phyloP scores from a whole-genome alignment of 1,139 yeast genomes.

The Diutina pseudorugosa region DNA sequence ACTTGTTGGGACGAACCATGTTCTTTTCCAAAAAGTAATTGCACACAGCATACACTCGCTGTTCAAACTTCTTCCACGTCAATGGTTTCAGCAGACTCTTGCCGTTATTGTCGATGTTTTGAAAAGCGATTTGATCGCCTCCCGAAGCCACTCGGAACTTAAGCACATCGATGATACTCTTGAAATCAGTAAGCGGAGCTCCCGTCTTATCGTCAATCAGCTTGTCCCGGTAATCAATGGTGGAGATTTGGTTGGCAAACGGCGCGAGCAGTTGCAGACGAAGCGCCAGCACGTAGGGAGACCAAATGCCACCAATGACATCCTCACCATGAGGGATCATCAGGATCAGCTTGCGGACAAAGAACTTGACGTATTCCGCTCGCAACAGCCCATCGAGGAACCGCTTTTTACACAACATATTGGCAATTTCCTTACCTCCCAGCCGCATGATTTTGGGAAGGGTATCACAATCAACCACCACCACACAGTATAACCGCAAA shows the following conservation, averaged over 20 bases:
- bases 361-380: constrained; percentile 75
- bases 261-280: constrained; percentile 36
- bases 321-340: constrained; percentile 73
- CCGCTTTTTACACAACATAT: constrained; percentile 76
- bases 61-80: constrained; percentile 82
- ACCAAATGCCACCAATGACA: constrained; percentile 76
- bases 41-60: constrained; percentile 62
- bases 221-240: constrained; percentile 59
- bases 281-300: constrained; percentile 50
- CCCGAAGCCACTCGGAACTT: constrained; percentile 68
- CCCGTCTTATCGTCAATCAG: constrained; percentile 72
- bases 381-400: constrained; percentile 67
- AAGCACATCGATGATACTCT: constrained; percentile 58
- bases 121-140: constrained; percentile 74
- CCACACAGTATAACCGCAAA: constrained; percentile 69
- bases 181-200: constrained; percentile 60
- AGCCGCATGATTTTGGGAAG: constrained; percentile 75
- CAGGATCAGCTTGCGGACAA: constrained; percentile 52
- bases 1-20: constrained; percentile 50
- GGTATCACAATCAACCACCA: constrained; percentile 71
- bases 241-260: constrained; percentile 51
- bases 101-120: constrained; percentile 44
- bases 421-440: constrained; percentile 87
- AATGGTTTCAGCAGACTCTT: constrained; percentile 41
- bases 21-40: constrained; percentile 42